Evolutionary conservation across 1,284 basidiomycete genomes (phyloP), one percentile per base, ranked within the genome.

Genomic region (Ustilago crameri): DNA sequence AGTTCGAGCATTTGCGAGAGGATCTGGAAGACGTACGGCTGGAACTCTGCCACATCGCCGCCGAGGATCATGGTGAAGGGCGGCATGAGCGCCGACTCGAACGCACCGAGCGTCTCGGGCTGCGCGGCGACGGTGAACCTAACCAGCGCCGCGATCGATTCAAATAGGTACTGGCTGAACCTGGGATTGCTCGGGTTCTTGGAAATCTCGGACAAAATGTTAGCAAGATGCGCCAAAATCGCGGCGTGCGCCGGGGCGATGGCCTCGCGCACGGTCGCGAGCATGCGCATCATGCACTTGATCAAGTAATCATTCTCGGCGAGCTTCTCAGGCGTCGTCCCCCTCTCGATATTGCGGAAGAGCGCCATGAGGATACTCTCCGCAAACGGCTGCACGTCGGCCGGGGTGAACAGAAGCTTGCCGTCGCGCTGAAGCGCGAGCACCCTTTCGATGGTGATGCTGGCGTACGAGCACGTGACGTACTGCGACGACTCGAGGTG

Each of bases 251-350:
- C 87, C 0, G 91, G 89, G 0, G 87, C 89, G 40, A 98, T 86
- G 3, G 89, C 87, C 76, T 93, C 89, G 9, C 92, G 88, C 4
- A 93, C 91, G 0, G 93, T 96, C 53, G 97, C 87, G 76, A 98
- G 91, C 44, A 98, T 90, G 41, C 95, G 89, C 93, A 98, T 95
- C 22, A 89, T 89, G 93, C 95, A 96, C 86, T 93, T 95, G 93
- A 98, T 98, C 52, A 98, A 86, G 84, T 96, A 93, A 83, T 98
- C 95, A 80, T 99, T 99, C 84, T 98, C 95, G 0, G 96, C 93
- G 26, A 97, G 88, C 86, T 96, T 96, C 82, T 97, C 93, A 0
- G 95, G 90, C 1, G 92, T 91, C 0, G 87, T 87, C n/a, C 90
- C 91, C 38, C 87, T 85, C 82, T 94, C 91, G 51, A 98, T 91